Percentiles rank a stretch among this genome's conserved stretches.
phyloP scores from a whole-genome alignment of 78 protist genomes.

The Neovahlkampfia damariscottae region DNA sequence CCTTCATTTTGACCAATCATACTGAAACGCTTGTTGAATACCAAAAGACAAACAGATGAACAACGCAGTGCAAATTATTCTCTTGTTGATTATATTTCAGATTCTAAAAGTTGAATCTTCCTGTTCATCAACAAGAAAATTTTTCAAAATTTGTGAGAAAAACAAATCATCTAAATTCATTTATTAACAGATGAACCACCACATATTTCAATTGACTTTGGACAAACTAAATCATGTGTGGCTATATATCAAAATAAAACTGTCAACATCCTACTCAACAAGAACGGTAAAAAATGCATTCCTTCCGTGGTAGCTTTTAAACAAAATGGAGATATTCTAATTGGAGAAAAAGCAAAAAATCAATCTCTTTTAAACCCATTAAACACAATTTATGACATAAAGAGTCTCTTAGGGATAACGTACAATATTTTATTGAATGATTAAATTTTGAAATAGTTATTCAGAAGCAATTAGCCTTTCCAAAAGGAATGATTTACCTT shows the following conservation, averaged over 20 bases:
- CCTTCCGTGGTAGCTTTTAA: slow-evolving; percentile 73
- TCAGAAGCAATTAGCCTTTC: slow-evolving; percentile 69
- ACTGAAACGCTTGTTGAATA: too few species aligned
- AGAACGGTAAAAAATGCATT: slow-evolving; percentile 76
- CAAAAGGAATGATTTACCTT: slow-evolving; percentile 92
- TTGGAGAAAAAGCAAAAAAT: slow-evolving; percentile 71
- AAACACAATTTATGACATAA: slow-evolving; percentile 69
- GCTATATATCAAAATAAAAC: slow-evolving; percentile 44
- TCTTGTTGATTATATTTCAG: too few species aligned
- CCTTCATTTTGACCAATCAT: too few species aligned
- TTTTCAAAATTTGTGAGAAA: too few species aligned
- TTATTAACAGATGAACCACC: too few species aligned
- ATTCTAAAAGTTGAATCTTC: too few species aligned
- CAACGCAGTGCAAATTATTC: too few species aligned
- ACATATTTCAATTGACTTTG: slow-evolving; percentile 44
- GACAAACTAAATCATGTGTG: slow-evolving; percentile 57
- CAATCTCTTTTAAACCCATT: slow-evolving; percentile 46
- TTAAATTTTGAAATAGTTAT: too few species aligned
- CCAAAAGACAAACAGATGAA: too few species aligned
- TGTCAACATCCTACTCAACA: slow-evolving; percentile 85
- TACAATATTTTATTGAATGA: too few species aligned
- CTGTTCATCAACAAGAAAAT: too few species aligned
- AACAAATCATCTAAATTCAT: too few species aligned
- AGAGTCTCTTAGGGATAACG: slow-evolving; percentile 66
- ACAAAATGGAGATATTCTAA: slow-evolving; percentile 53